Evolutionary conservation across 148 eudicot species (phyloP).

Genomic region (Fagopyrum homotropicum): DNA sequence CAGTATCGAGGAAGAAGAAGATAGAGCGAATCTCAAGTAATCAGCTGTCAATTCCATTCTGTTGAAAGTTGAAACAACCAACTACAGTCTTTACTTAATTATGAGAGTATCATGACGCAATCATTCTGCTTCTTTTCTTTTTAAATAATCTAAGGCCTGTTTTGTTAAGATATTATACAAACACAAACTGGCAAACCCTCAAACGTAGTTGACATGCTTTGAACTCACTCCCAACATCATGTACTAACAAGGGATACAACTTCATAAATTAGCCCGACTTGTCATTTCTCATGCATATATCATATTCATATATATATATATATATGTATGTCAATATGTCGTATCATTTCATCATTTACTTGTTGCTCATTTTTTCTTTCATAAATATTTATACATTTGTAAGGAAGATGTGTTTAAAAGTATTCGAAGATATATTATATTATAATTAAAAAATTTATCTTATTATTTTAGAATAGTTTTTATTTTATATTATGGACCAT

Average conservation of each 20-base stretch:
- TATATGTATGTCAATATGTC: background rate
- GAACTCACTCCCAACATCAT: background rate
- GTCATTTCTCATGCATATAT: background rate
- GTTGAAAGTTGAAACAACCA: slow-evolving; percentile 7
- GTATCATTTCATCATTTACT: slow-evolving; percentile 7
- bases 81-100: background rate
- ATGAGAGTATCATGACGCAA: slow-evolving; percentile 10
- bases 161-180: too few relatives aligned
- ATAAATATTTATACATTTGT: too few relatives aligned
- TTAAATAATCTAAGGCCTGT: too few relatives aligned
- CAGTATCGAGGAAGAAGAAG: slow-evolving; percentile 3
- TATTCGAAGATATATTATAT: too few relatives aligned
- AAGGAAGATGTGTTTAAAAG: too few relatives aligned
- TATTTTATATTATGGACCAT: too few relatives aligned
- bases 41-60: slow-evolving; percentile 10
- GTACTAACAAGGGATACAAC: background rate
- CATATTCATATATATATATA: too few relatives aligned
- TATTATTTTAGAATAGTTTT: too few relatives aligned
- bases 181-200: too few relatives aligned
- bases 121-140: background rate
- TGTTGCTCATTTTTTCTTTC: background rate
- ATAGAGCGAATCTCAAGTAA: slow-evolving; percentile 2
- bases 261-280: background rate
- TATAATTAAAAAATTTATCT: too few relatives aligned
- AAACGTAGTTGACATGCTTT: too few relatives aligned